A percentile compares a stretch with the other conserved stretches of the same genome.
These are phyloP conservation scores for Podospora comata DNA, from an alignment of 495 filamentous ascomycete species.

Conservation along the genomic window DNA sequence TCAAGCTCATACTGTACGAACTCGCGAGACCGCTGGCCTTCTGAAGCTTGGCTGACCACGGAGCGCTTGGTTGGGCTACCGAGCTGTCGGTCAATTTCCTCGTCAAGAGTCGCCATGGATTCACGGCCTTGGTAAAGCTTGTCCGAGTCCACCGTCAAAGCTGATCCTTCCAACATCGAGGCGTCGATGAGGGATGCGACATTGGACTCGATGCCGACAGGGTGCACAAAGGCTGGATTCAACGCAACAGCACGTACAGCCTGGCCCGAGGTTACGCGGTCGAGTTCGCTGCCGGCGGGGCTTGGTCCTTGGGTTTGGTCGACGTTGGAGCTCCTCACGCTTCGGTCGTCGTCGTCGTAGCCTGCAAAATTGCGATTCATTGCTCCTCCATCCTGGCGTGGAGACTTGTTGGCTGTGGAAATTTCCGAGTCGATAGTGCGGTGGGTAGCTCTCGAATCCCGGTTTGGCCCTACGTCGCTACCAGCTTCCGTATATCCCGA, in stretches of 20 bases:
- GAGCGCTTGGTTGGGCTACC: constrained; percentile 37
- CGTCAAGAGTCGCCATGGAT: constrained; percentile 38
- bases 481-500: constrained; percentile 64
- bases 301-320: constrained; percentile 57
- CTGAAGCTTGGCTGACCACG: constrained; percentile 31
- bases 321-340: constrained; percentile 41
- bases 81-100: constrained; percentile 16
- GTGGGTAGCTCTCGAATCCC: constrained; percentile 48
- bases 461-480: constrained; percentile 45
- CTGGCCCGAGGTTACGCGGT: constrained; percentile 60
- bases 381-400: constrained; percentile 31
- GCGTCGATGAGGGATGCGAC: constrained; percentile 85
- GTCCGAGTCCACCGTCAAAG: constrained; percentile 54
- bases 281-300: constrained; percentile 67
- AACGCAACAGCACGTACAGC: constrained; percentile 64
- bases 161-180: constrained; percentile 75
- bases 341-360: constrained; percentile 36
- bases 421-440: constrained; percentile 43
- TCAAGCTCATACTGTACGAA: constrained; percentile 50
- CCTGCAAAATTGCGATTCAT: constrained; percentile 40
- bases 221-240: constrained; percentile 73
- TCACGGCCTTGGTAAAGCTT: constrained; percentile 34
- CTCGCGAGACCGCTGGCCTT: constrained; percentile 17
- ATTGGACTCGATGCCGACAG: constrained; percentile 74
- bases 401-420: constrained; percentile 34